Evolutionary conservation across 305 asterid species (phyloP), one percentile per base, ranked within the genome.

Genomic region (Fraxinus latifolia): DNA sequence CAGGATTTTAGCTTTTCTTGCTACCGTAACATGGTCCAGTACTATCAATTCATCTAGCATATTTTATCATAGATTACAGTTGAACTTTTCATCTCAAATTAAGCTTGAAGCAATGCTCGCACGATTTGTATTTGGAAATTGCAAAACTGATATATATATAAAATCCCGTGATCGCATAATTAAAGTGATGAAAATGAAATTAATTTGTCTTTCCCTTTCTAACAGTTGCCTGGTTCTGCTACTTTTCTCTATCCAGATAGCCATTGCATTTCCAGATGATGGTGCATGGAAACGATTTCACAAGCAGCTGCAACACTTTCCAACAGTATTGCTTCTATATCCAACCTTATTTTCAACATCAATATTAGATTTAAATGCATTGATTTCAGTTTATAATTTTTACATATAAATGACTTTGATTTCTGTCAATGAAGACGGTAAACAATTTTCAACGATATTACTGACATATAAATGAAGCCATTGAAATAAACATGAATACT

Each of bases 281-380:
- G 98, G 99, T 74, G 98, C 99, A 53, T 94, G 99, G 98, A 96
- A 96, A 89, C 93, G 99, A 80, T 96, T 96, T 86, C 95, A 96
- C 94, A 93, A 94, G 90, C 99, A 93, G 91, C 93, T 96, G 37
- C 99, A 96, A 88, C 99, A 96, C 91, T 96, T 96, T 79, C 99
- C 99, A 7, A 92, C 87, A 97, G 99, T 96, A 94, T 70, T 71
- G 27, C 77, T 81, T 82, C 86, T 77, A 76, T 77, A 36, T 23
- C 33, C 76, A 29, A 72, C 47, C 29, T 79, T 17, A 80, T 83
- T 25, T 60, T 80, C 21, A 33, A 21, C 42, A 14, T 55, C 15
- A 23, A 8, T 25, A 23, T 25, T 60, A 4, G 2, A n/a, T 55
- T 55, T n/a, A 50, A 15, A 15, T 72, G 6, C 9, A 11, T 25